Evolutionary conservation across 257 asterid genomes (phyloP).

Genomic region (Agastache rugosa): DNA sequence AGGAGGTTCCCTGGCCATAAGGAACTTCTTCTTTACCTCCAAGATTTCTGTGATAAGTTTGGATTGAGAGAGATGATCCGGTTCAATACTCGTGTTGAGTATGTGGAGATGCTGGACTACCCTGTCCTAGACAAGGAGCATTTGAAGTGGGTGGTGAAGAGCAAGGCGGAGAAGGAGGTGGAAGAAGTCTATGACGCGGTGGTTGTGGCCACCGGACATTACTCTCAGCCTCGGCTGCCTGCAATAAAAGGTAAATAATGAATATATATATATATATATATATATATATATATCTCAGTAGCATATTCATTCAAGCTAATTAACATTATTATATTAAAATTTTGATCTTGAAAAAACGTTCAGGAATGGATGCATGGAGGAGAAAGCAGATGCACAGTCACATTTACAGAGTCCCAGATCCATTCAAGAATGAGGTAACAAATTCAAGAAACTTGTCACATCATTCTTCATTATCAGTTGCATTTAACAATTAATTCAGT

Average conservation of each 20-base stretch:
- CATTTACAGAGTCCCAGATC: conserved; percentile 79
- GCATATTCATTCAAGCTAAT: background rate
- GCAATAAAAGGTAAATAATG: conserved; percentile 59
- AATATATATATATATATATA: too few relatives aligned
- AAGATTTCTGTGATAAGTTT: conserved; percentile 74
- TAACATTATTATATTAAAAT: background rate
- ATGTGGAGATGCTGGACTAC: conserved; percentile 64
- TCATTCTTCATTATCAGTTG: conserved; percentile 6
- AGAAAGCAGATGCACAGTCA: conserved; percentile 86
- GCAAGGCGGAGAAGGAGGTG: conserved; percentile 48
- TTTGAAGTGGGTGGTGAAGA: conserved; percentile 75
- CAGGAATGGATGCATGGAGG: conserved; percentile 90
- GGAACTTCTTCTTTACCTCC: conserved; percentile 66
- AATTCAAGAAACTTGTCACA: conserved; percentile 3
- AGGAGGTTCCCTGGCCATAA: conserved; percentile 85
- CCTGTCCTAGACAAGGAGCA: conserved; percentile 41
- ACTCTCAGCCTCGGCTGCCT: conserved; percentile 82
- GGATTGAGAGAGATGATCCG: conserved; percentile 77
- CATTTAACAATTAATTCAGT: background rate
- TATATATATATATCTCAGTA: background rate
- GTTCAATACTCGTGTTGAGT: conserved; percentile 66
- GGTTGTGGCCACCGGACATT: conserved; percentile 91
- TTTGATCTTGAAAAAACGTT: conserved; percentile 16
- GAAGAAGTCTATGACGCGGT: conserved; percentile 80
- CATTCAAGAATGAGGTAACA: conserved; percentile 74